A percentile compares a stretch with the other conserved stretches of the same genome.
Conservation (phyloP, 208 protist species). For the Vickermania ingenoplastis region DNA sequence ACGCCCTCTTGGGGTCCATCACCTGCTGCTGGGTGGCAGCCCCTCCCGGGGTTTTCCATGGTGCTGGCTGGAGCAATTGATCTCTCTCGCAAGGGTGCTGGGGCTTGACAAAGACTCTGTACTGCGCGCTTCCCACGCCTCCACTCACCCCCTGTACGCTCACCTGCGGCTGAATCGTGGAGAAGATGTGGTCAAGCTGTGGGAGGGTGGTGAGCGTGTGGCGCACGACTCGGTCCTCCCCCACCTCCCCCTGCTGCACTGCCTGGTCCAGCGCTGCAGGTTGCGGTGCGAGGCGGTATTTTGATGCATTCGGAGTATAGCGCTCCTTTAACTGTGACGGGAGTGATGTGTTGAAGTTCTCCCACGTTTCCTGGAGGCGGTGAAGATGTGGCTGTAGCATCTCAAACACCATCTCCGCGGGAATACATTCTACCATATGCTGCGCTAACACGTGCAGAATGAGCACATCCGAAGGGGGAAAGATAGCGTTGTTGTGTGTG, state of each 20-base stretch:
- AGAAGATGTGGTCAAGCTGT: not conserved
- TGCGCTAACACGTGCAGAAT: constrained; percentile 74
- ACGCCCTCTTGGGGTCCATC: not conserved
- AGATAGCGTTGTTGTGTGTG: constrained; percentile 86
- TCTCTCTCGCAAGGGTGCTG: not conserved
- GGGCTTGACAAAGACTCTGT: not conserved
- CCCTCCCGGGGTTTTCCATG: not conserved
- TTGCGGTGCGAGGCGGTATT: too few relatives aligned
- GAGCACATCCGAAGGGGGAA: constrained; percentile 82
- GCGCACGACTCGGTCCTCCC: too few relatives aligned
- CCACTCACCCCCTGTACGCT: not conserved
- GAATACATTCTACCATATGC: constrained; percentile 68
- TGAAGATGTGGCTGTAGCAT: constrained; percentile 35
- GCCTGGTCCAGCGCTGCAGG: too few relatives aligned
- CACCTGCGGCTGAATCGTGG: not conserved
- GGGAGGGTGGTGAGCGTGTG: too few relatives aligned
- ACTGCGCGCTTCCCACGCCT: not conserved
- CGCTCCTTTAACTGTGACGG: constrained; percentile 50
- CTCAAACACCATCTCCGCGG: constrained; percentile 58
- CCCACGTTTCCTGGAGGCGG: constrained; percentile 50
- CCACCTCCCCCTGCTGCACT: too few relatives aligned
- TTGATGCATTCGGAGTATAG: constrained; percentile 7
- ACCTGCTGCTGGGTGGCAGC: too few relatives aligned
- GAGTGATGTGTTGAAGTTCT: constrained; percentile 73
- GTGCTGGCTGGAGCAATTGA: not conserved